phyloP scores from a whole-genome alignment of 2,329 filamentous ascomycete genomes.

The Proliferodiscus dingleyae region DNA sequence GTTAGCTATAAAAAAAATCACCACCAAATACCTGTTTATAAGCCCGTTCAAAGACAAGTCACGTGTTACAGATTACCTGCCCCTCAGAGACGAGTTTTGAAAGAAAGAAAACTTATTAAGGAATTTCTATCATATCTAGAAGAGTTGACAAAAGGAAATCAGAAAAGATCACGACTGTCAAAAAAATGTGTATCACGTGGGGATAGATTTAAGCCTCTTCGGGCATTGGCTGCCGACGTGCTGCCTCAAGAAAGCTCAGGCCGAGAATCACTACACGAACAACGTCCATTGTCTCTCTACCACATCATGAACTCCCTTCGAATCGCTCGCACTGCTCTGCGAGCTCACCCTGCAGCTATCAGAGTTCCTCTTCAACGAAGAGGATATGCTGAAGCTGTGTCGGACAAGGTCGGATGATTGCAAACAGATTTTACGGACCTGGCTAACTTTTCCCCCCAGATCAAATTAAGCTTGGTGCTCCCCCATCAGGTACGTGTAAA shows the following conservation, averaged over 20 bases:
- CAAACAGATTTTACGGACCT: slow-evolving; percentile 20
- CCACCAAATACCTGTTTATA: slow-evolving; percentile 6
- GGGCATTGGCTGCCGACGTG: no score
- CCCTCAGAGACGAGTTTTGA: no score
- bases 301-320: slow-evolving; percentile 89
- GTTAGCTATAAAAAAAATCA: no score
- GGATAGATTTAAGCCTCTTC: no score
- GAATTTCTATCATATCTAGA: no score
- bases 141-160: no score
- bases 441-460: slow-evolving; percentile 45
- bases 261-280: slow-evolving; percentile 29
- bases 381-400: slow-evolving; percentile 83
- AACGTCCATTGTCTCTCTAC: slow-evolving; percentile 37
- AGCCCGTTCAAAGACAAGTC: no score
- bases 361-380: slow-evolving; percentile 75
- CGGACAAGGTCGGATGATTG: slow-evolving; percentile 63
- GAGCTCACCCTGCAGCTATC: slow-evolving; percentile 73
- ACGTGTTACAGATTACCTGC: no score
- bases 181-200: no score
- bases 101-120: no score
- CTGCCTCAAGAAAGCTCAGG: slow-evolving; percentile 15
- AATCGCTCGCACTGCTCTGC: slow-evolving; percentile 83
- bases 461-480: slow-evolving; percentile 96
- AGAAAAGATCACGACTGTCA: no score
- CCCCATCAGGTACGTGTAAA: slow-evolving; percentile 84